phyloP scores from a whole-genome alignment of 75 land plant genomes.

The Selaginella tamariscina region DNA sequence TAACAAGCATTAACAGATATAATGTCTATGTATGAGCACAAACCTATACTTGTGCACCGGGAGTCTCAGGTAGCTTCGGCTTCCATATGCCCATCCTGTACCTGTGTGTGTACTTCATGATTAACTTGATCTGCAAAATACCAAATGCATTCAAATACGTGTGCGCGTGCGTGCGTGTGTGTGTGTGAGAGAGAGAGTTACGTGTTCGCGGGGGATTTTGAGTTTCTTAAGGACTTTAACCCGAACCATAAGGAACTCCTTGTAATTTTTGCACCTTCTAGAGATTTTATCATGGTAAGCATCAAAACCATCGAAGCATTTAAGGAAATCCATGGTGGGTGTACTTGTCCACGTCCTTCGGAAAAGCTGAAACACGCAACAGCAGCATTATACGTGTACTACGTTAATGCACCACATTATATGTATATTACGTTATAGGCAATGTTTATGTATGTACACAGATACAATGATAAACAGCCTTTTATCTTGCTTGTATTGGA shows the following conservation, averaged over 20 bases:
- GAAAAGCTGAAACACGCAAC: not conserved
- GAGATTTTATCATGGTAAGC: not conserved
- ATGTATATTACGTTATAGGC: no score
- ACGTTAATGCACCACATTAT: no score
- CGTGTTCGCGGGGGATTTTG: not conserved
- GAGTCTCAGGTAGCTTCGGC: not conserved
- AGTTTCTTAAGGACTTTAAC: not conserved
- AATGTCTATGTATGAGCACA: not conserved
- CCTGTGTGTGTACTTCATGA: not conserved
- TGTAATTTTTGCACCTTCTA: not conserved
- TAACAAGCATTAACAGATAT: no score
- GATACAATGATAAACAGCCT: no score
- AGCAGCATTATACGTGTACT: no score
- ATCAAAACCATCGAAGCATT: not conserved
- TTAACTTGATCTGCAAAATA: not conserved
- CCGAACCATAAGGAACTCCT: not conserved
- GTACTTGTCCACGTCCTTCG: not conserved
- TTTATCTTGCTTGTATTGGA: no score
- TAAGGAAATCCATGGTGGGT: not conserved
- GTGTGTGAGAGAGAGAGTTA: no score
- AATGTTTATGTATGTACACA: no score
- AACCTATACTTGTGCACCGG: not conserved
- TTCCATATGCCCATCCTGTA: not conserved
- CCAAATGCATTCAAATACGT: no score
- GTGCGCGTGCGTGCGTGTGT: no score